phyloP scores from a whole-genome alignment of 2,329 filamentous ascomycete genomes.

The Xylaria sp. region DNA sequence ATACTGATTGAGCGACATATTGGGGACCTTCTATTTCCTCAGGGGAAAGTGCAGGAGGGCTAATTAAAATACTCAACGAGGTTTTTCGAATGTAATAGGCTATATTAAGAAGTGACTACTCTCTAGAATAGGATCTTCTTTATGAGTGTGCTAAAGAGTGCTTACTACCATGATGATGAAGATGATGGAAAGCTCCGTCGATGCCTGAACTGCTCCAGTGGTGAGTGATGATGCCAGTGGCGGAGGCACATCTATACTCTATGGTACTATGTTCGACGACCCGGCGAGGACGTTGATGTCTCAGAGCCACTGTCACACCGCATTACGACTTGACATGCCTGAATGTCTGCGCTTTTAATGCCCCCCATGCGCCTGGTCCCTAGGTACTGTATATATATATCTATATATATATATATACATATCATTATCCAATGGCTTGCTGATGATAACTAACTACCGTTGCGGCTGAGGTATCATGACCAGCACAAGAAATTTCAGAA shows the following conservation, averaged over 20 bases:
- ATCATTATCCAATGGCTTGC: not conserved
- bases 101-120: not conserved
- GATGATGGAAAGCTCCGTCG: not conserved
- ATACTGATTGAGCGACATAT: conserved; percentile 12
- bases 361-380: not conserved
- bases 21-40: conserved; percentile 18
- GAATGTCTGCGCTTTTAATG: not conserved
- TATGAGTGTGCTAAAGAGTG: no score
- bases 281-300: not conserved
- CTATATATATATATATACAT: not conserved
- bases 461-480: conserved; percentile 5
- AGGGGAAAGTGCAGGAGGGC: conserved; percentile 9
- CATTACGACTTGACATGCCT: not conserved
- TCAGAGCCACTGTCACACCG: not conserved
- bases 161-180: not conserved
- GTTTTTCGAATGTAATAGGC: not conserved
- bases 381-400: not conserved
- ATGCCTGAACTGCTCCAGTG: no score
- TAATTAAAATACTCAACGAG: conserved; percentile 10
- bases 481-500: not conserved
- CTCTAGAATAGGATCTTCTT: not conserved
- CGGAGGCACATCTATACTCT: not conserved
- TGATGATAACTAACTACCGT: conserved; percentile 2
- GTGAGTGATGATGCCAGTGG: not conserved
- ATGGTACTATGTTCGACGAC: not conserved